A percentile compares a stretch with the other conserved stretches of the same genome.
These are phyloP conservation scores for Bretziella fagacearum DNA, from an alignment of 2,329 filamentous ascomycete species.

Conservation along the genomic window DNA sequence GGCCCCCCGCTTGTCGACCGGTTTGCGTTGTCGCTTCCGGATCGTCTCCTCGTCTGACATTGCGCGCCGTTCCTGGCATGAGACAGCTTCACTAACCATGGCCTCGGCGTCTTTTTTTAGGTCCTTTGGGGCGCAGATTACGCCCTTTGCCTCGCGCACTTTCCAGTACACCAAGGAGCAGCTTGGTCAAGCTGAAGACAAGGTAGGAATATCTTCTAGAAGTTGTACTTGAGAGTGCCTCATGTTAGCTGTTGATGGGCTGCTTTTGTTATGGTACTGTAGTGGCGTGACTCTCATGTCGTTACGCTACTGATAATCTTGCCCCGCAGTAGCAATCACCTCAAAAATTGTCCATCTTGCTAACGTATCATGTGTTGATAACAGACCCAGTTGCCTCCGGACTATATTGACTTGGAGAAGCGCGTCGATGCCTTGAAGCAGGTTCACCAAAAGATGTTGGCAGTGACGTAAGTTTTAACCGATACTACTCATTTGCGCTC, in stretches of 20 bases:
- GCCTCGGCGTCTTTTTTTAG: no score
- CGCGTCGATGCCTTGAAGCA: slow-evolving; percentile 92
- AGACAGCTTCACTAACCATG: neutral
- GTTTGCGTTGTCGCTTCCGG: no score
- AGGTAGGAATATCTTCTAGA: slow-evolving; percentile 47
- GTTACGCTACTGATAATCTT: neutral
- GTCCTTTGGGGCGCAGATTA: slow-evolving; percentile 61
- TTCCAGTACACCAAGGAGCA: slow-evolving; percentile 98
- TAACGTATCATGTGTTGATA: neutral
- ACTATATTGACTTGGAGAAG: slow-evolving; percentile 98
- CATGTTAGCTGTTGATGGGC: no score
- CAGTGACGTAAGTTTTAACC: slow-evolving; percentile 61
- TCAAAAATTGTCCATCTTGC: neutral
- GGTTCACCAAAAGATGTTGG: slow-evolving; percentile 92
- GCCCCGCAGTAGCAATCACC: neutral
- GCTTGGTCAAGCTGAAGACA: slow-evolving; percentile 85
- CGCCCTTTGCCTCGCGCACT: slow-evolving; percentile 81
- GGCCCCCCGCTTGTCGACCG: no score
- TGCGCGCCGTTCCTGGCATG: neutral
- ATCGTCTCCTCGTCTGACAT: neutral
- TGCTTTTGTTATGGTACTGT: slow-evolving; percentile 1
- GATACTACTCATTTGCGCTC: neutral
- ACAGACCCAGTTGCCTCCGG: slow-evolving; percentile 86
- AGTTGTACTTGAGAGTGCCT: no score
- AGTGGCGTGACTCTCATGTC: neutral